Conservation (phyloP, 768 basidiomycete genomes). For the Coprinopsis sp. region DNA sequence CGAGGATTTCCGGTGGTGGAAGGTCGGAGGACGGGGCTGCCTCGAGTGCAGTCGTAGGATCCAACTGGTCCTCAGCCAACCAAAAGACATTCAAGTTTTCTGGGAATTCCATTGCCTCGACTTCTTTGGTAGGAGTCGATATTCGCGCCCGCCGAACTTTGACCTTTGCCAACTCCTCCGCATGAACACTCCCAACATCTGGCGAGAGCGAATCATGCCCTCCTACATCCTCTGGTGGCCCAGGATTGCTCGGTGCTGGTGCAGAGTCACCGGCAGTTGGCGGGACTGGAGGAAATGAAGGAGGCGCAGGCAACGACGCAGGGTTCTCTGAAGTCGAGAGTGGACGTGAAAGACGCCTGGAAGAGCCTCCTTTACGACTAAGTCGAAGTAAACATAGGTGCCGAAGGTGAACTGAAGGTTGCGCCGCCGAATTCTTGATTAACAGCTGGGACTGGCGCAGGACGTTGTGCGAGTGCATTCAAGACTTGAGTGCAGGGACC, state of each 20-base stretch:
- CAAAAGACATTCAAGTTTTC: conserved; percentile 60
- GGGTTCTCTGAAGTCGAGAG: conserved; percentile 13
- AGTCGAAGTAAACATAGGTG: conserved; percentile 6
- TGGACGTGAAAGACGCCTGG: conserved; percentile 12
- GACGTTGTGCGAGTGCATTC: conserved; percentile 37
- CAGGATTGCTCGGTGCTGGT: conserved; percentile 10
- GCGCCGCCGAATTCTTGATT: conserved; percentile 24
- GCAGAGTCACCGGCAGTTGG: conserved; percentile 9
- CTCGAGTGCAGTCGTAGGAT: conserved; percentile 22
- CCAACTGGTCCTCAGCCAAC: conserved; percentile 40
- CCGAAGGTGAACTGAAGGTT: conserved; percentile 10
- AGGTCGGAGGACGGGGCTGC: conserved; percentile 25
- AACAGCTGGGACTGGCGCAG: conserved; percentile 36
- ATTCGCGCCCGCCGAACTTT: conserved; percentile 36
- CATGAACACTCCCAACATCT: conserved; percentile 15
- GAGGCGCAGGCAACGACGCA: too few relatives aligned
- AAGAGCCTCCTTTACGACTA: conserved; percentile 7
- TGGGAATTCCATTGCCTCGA: conserved; percentile 49
- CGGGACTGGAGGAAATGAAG: conserved; percentile 5
- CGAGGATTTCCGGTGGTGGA: conserved; percentile 71
- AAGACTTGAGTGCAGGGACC: conserved; percentile 4
- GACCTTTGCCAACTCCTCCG: conserved; percentile 42
- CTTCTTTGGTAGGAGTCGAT: conserved; percentile 29
- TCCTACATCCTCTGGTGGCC: conserved; percentile 2
- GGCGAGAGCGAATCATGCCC: conserved; percentile 13